Evolutionary conservation across 768 basidiomycete genomes (phyloP).

Genomic region (Rhizopogon salebrosus): DNA sequence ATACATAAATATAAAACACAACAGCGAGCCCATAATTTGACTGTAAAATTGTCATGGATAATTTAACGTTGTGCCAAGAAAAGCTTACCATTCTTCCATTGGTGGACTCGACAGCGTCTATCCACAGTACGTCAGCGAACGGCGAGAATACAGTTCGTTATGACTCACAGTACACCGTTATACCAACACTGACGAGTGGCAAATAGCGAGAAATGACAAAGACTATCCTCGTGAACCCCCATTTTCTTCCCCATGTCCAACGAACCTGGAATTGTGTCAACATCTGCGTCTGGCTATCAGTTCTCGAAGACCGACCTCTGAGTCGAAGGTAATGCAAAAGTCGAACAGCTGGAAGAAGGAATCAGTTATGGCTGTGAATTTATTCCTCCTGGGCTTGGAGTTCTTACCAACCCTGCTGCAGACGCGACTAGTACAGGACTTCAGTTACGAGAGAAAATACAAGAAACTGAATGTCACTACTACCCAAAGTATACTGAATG

Average conservation of each 20-base stretch:
- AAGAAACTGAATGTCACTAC: neutral
- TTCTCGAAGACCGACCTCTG: neutral
- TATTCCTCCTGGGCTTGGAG: neutral
- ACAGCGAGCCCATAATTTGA: too few species aligned
- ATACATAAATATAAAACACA: neutral
- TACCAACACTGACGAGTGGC: neutral
- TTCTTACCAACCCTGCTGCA: neutral
- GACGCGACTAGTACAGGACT: neutral
- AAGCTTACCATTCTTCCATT: neutral
- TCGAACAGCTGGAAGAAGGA: neutral
- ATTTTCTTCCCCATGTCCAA: neutral
- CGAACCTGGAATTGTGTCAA: neutral
- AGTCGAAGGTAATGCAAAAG: neutral
- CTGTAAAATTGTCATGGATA: neutral
- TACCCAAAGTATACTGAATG: neutral
- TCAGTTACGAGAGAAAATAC: neutral
- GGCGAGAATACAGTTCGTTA: neutral
- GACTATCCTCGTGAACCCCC: neutral
- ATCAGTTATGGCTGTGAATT: neutral
- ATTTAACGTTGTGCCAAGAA: neutral
- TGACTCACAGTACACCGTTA: neutral
- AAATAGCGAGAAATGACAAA: neutral
- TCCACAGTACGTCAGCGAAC: neutral
- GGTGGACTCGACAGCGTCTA: neutral
- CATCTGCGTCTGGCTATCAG: neutral